Evolutionary conservation across 176 grass and related monocot species (phyloP).

Genomic region (Chloris gayana): DNA sequence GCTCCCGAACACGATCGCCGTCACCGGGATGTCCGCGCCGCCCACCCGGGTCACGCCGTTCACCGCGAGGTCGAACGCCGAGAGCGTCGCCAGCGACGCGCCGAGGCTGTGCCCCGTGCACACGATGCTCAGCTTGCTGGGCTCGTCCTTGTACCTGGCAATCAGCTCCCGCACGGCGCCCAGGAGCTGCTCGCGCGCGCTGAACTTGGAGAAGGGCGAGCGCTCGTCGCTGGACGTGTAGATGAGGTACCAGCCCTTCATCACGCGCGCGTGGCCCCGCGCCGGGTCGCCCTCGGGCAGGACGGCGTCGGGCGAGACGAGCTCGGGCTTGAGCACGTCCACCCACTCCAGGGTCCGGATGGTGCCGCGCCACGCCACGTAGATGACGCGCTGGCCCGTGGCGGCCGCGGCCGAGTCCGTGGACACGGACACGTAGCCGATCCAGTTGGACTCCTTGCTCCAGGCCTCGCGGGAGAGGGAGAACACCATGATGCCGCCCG

Average conservation of each 20-base stretch:
- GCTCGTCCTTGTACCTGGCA: conserved; percentile 51
- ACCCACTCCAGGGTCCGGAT: conserved; percentile 84
- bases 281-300: conserved; percentile 45
- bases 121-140: conserved; percentile 73
- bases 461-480: conserved; percentile 73
- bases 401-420: conserved; percentile 55
- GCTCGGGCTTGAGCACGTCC: conserved; percentile 65
- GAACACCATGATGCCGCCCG: conserved; percentile 52
- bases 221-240: conserved; percentile 70
- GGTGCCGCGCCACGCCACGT: conserved; percentile 77
- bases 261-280: conserved; percentile 45
- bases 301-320: conserved; percentile 55
- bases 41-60: conserved; percentile 56
- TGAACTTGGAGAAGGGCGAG: conserved; percentile 62
- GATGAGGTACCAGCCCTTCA: conserved; percentile 86
- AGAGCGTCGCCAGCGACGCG: conserved; percentile 69
- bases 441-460: conserved; percentile 98
- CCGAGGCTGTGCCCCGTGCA: conserved; percentile 89
- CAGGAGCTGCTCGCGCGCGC: conserved; percentile 73
- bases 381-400: conserved; percentile 73
- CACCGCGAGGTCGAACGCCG: conserved; percentile 78
- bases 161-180: conserved; percentile 61
- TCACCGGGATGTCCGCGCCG: conserved; percentile 52
- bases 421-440: conserved; percentile 77
- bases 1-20: conserved; percentile 79